phyloP scores from a whole-genome alignment of 2,329 filamentous ascomycete species.

The Didymella arachidicola region DNA sequence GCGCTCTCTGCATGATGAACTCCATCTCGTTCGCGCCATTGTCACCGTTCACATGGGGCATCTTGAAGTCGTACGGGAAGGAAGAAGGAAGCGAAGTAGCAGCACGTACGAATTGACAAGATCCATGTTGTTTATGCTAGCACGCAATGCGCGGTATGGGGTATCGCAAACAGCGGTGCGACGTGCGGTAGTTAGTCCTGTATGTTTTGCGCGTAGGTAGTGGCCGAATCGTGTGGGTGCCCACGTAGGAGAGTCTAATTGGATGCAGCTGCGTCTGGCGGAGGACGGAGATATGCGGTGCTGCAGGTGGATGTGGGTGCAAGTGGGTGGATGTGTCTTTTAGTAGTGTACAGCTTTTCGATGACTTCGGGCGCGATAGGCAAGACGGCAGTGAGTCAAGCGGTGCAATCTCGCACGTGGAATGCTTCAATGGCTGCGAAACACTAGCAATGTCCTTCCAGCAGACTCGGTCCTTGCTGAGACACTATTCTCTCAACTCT shows the following conservation, averaged over 20 bases:
- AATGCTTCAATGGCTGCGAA: constrained; percentile 32
- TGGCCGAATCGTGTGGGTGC: constrained; percentile 27
- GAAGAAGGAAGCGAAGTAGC: constrained; percentile 18
- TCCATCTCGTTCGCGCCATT: constrained; percentile 33
- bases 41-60: constrained; percentile 33
- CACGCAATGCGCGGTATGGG: constrained; percentile 36
- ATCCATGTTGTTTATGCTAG: constrained; percentile 48
- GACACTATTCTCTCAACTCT: constrained; percentile 3
- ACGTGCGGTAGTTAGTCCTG: constrained; percentile 28
- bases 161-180: constrained; percentile 28
- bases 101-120: constrained; percentile 52
- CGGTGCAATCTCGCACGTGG: constrained; percentile 34
- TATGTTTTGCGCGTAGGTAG: constrained; percentile 28
- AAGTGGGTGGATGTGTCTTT: constrained; percentile 42
- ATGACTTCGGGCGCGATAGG: constrained; percentile 19
- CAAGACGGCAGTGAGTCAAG: constrained; percentile 34
- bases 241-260: constrained; percentile 39
- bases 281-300: constrained; percentile 25
- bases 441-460: neutral
- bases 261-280: constrained; percentile 23
- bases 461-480: neutral
- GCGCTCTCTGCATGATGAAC: constrained; percentile 33
- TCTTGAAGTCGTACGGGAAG: constrained; percentile 20
- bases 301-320: constrained; percentile 31
- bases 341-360: constrained; percentile 39